These are phyloP conservation scores for Parasitella parasitica DNA, from an alignment of 371 early-diverging fungal species.

Conservation along the genomic window DNA sequence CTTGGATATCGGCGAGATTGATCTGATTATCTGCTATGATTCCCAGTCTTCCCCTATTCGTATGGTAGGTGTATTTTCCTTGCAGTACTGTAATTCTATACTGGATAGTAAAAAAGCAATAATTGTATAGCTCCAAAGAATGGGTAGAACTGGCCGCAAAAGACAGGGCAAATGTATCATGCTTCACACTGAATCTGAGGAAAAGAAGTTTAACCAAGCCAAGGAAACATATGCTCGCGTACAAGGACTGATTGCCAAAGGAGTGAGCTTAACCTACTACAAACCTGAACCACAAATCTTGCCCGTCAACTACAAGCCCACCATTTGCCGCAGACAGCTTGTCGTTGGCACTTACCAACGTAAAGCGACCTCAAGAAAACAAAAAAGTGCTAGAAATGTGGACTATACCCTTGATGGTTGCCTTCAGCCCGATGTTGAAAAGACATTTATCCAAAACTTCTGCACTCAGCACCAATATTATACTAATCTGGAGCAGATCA, in stretches of 20 bases:
- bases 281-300: slow-evolving; percentile 40
- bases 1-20: slow-evolving; percentile 95
- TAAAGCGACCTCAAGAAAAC: neutral
- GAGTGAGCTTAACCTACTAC: slow-evolving; percentile 21
- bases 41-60: slow-evolving; percentile 81
- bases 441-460: neutral
- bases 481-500: slow-evolving; percentile 11
- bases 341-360: slow-evolving; percentile 27
- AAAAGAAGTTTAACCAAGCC: slow-evolving; percentile 63
- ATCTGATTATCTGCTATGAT: slow-evolving; percentile 92
- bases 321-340: slow-evolving; percentile 29
- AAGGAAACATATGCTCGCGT: slow-evolving; percentile 61
- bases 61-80: slow-evolving; percentile 58
- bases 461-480: neutral
- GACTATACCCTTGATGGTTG: slow-evolving; percentile 5
- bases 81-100: neutral
- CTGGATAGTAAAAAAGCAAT: slow-evolving; percentile 25
- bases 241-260: slow-evolving; percentile 47
- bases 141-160: slow-evolving; percentile 94
- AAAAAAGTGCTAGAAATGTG: neutral
- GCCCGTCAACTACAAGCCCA: slow-evolving; percentile 50
- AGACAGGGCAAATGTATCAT: slow-evolving; percentile 83
- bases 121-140: slow-evolving; percentile 90
- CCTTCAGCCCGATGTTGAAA: neutral
- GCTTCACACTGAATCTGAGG: slow-evolving; percentile 81